phyloP scores from a whole-genome alignment of 306 rosid species.

The Quercus engelmannii region DNA sequence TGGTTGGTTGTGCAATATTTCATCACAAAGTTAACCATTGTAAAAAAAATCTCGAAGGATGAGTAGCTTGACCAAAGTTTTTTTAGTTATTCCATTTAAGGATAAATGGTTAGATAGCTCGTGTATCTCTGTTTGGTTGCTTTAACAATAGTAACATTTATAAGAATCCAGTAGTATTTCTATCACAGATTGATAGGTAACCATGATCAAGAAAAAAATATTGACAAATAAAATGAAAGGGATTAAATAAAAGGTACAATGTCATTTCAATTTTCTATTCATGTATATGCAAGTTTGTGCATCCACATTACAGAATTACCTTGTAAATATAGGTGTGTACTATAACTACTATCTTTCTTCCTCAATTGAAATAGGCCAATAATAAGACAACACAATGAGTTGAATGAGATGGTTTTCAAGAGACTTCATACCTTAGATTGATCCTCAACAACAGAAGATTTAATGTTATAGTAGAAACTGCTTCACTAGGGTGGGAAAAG shows the following conservation, averaged over 20 bases:
- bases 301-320: not conserved
- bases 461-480: not conserved
- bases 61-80: constrained; percentile 18
- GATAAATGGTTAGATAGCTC: constrained; percentile 22
- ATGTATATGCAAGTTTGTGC: not conserved
- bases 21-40: not conserved
- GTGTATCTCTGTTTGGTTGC: constrained; percentile 43
- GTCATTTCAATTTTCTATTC: not conserved
- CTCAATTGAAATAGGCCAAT: not conserved
- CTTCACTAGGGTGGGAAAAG: not conserved
- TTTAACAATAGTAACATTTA: constrained; percentile 23
- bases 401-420: not conserved
- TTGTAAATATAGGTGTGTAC: not conserved
- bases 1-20: constrained; percentile 18
- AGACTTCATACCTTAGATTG: not conserved
- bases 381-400: not conserved
- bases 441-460: not conserved
- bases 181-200: not conserved
- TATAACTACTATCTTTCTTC: not conserved
- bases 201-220: not conserved
- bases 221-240: not conserved
- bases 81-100: constrained; percentile 30
- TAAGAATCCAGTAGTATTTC: constrained; percentile 12
- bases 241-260: not conserved
- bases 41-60: constrained; percentile 11